phyloP scores from a whole-genome alignment of 2,329 filamentous ascomycete species.

The Mycosphaerella sp. region DNA sequence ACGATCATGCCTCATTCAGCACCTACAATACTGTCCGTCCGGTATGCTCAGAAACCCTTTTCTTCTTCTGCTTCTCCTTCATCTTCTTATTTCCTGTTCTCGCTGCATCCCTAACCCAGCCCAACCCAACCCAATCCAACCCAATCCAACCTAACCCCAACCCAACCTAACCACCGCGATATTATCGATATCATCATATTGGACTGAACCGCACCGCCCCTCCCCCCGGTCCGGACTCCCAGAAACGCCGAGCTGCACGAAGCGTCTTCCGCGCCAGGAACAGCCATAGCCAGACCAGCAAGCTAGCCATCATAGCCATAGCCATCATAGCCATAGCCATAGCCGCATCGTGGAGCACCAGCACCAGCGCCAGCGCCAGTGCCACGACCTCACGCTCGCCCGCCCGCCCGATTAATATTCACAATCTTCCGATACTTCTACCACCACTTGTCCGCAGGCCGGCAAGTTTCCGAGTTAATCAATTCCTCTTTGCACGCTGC shows the following conservation, averaged over 20 bases:
- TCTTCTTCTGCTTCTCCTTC: no score
- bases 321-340: conserved; percentile 18
- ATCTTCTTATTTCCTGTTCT: no score
- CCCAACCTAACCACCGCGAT: no score
- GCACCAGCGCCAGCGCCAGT: conserved; percentile 10
- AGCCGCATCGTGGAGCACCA: conserved; percentile 15
- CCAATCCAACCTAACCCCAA: no score
- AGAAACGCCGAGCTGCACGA: conserved; percentile 19
- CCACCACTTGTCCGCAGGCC: conserved; percentile 32
- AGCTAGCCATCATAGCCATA: no score
- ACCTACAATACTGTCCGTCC: no score
- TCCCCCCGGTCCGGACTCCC: conserved; percentile 10
- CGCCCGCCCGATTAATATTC: conserved; percentile 19
- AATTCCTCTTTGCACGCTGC: conserved; percentile 23
- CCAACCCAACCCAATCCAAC: no score
- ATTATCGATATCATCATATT: no score
- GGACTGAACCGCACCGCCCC: no score
- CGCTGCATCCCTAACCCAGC: conserved; percentile 10
- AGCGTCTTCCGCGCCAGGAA: conserved; percentile 17
- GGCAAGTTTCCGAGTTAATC: conserved; percentile 30
- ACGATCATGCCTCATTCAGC: no score
- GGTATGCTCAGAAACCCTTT: conserved; percentile 5
- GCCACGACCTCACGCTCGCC: conserved; percentile 17
- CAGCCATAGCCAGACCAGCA: conserved; percentile 14
- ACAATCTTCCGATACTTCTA: conserved; percentile 20